A percentile compares a stretch with the other conserved stretches of the same genome.
Evolutionary conservation across 2,329 filamentous ascomycete genomes (phyloP).

Genomic region (Colletotrichum simmondsii): DNA sequence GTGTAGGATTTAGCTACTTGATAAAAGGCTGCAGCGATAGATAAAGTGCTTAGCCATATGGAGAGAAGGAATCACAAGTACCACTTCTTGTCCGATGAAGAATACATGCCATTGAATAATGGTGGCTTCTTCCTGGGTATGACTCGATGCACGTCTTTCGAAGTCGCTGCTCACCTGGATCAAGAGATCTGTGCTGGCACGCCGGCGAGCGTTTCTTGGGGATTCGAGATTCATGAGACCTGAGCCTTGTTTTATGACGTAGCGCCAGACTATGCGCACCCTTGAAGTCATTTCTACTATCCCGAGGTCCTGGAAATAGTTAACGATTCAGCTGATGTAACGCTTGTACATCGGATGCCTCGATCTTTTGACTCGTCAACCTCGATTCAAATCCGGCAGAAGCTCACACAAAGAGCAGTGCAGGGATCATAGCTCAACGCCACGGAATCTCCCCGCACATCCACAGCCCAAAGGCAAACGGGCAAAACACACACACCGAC

Average conservation of each 20-base stretch:
- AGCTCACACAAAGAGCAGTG: neutral
- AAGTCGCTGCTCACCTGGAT: neutral
- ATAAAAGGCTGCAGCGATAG: neutral
- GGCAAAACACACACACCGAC: neutral
- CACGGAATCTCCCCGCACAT: conserved; percentile 17
- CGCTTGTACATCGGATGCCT: neutral
- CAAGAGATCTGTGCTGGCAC: neutral
- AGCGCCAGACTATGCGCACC: neutral
- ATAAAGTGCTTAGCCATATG: neutral
- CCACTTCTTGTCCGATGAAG: no score
- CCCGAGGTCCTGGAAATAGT: neutral
- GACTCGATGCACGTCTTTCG: neutral
- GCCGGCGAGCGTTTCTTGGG: neutral
- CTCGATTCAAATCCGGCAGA: neutral
- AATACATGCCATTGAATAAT: no score
- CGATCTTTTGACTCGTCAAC: neutral
- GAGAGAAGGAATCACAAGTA: neutral
- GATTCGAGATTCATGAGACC: neutral
- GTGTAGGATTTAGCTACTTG: neutral
- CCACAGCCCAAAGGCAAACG: neutral
- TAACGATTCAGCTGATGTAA: neutral
- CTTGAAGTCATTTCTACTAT: neutral
- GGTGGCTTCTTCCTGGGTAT: no score
- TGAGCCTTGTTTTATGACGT: no score
- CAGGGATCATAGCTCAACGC: neutral